Conservation (phyloP, 345 rosid species). For the Corchorus capsularis region DNA sequence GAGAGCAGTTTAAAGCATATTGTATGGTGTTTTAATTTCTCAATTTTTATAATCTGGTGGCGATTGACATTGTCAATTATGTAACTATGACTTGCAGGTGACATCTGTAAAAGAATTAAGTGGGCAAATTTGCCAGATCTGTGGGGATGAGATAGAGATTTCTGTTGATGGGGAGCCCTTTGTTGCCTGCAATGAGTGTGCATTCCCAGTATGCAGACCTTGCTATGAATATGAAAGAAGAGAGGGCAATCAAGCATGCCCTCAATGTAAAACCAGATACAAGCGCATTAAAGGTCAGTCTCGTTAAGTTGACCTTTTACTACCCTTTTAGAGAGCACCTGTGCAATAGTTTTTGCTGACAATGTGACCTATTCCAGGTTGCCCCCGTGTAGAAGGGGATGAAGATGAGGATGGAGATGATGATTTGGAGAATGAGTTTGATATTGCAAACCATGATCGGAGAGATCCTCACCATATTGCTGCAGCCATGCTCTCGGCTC, state of each 20-base stretch:
- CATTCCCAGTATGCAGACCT: slow-evolving; percentile 90
- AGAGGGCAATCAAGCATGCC: slow-evolving; percentile 92
- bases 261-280: slow-evolving; percentile 91
- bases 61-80: slow-evolving; percentile 18
- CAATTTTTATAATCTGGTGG: not conserved
- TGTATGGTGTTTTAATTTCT: not conserved
- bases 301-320: not conserved
- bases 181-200: slow-evolving; percentile 98
- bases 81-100: slow-evolving; percentile 43
- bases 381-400: slow-evolving; percentile 70
- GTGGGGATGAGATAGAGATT: slow-evolving; percentile 85
- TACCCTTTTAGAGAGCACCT: not conserved
- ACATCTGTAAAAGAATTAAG: slow-evolving; percentile 67
- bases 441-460: slow-evolving; percentile 31
- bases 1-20: slow-evolving; percentile 13
- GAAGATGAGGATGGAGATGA: slow-evolving; percentile 73
- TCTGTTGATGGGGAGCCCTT: slow-evolving; percentile 74
- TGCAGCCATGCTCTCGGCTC: slow-evolving; percentile 51
- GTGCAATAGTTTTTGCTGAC: slow-evolving; percentile 6
- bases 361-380: slow-evolving; percentile 41
- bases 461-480: slow-evolving; percentile 49
- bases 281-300: slow-evolving; percentile 77
- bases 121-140: slow-evolving; percentile 87
- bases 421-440: slow-evolving; percentile 65
- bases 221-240: slow-evolving; percentile 93